A percentile compares a stretch with the other conserved stretches of the same genome.
These are phyloP conservation scores for Coemansia furcata DNA, from an alignment of 192 early-diverging fungal genomes.

Conservation along the genomic window DNA sequence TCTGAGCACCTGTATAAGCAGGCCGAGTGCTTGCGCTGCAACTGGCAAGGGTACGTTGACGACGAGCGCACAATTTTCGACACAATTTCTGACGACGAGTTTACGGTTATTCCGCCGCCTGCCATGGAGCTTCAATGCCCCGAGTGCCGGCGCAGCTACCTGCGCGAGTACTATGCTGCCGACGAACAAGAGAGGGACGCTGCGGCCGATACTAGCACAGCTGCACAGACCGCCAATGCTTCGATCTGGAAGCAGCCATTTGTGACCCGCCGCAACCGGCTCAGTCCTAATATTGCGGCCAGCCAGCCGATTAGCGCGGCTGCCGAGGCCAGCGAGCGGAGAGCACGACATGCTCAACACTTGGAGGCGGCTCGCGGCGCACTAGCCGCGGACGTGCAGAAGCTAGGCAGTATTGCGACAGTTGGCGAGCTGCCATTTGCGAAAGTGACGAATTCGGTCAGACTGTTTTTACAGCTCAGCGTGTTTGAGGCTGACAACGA, in stretches of 20 bases:
- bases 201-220: background rate
- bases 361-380: constrained; percentile 3
- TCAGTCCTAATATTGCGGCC: background rate
- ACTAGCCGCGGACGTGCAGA: background rate
- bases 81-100: constrained; percentile 1
- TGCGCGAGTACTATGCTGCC: constrained; percentile 51
- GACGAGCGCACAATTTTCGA: constrained; percentile 24
- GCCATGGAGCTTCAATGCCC: constrained; percentile 28
- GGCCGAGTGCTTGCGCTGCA: constrained; percentile 49
- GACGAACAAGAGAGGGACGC: constrained; percentile 11
- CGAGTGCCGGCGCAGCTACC: constrained; percentile 34
- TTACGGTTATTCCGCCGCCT: background rate
- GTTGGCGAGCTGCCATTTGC: constrained; percentile 29
- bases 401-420: background rate
- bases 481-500: constrained; percentile 41
- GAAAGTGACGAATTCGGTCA: constrained; percentile 30
- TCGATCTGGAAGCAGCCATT: constrained; percentile 11
- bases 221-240: background rate
- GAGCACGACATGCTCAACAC: constrained; percentile 4
- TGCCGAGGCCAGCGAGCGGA: background rate
- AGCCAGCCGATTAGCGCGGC: background rate
- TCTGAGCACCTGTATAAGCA: constrained; percentile 42
- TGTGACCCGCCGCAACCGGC: constrained; percentile 12
- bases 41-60: constrained; percentile 46
- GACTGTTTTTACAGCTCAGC: constrained; percentile 47